Evolutionary conservation across 805 yeast species (phyloP).

Genomic region (Ascoidea tarda): DNA sequence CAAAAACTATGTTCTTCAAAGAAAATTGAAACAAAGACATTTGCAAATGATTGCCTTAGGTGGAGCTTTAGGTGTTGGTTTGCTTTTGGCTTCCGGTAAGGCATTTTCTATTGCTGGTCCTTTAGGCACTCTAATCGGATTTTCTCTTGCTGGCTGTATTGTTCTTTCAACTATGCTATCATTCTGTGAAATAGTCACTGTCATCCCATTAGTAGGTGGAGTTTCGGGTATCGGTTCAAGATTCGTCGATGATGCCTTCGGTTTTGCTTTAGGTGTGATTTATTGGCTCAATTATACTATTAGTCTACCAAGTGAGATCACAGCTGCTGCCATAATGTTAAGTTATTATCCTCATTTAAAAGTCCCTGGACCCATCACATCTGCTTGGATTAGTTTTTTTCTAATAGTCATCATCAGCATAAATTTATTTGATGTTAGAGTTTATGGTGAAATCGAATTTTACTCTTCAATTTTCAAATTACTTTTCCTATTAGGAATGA

Average conservation of each 20-base stretch:
- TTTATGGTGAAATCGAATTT: conserved; percentile 66
- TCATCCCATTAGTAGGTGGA: conserved; percentile 69
- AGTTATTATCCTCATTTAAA: conserved; percentile 46
- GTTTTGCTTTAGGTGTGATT: conserved; percentile 58
- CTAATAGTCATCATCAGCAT: conserved; percentile 31
- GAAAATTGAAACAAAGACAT: conserved; percentile 52
- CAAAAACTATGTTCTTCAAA: conserved; percentile 21
- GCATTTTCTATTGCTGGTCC: conserved; percentile 68
- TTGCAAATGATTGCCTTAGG: conserved; percentile 69
- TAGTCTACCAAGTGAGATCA: conserved; percentile 67
- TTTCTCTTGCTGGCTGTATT: conserved; percentile 44
- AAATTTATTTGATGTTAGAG: conserved; percentile 54
- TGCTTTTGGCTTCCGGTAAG: conserved; percentile 56
- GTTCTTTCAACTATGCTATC: conserved; percentile 59
- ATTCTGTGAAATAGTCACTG: conserved; percentile 71
- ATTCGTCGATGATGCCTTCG: conserved; percentile 67
- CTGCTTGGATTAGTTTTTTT: conserved; percentile 65
- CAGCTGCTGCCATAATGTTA: conserved; percentile 67
- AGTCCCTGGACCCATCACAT: conserved; percentile 36
- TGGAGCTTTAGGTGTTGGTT: conserved; percentile 69
- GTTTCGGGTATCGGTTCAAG: conserved; percentile 63
- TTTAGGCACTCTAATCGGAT: conserved; percentile 59
- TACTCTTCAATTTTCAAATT: conserved; percentile 43
- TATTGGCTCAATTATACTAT: conserved; percentile 63
- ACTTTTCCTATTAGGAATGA: conserved; percentile 38